phyloP scores from a whole-genome alignment of 306 rosid species.

The Begonia loranthoides region DNA sequence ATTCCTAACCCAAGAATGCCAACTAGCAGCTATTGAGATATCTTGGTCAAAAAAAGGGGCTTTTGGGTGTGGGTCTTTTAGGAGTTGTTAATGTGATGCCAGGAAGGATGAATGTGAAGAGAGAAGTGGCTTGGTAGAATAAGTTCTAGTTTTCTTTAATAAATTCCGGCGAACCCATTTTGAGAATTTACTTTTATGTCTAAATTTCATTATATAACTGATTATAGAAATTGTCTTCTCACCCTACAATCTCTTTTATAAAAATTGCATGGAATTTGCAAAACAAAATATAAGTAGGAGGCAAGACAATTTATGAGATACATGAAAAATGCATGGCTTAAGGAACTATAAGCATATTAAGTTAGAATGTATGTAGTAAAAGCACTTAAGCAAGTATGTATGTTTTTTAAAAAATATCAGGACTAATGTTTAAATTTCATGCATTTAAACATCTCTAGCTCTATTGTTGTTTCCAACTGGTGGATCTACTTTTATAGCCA shows the following conservation, averaged over 20 bases:
- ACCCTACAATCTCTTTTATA: too few relatives aligned
- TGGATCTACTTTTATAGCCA: conserved; percentile 17
- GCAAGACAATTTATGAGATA: too few relatives aligned
- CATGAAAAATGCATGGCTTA: too few relatives aligned
- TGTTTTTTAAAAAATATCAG: too few relatives aligned
- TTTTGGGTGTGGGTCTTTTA: conserved; percentile 4
- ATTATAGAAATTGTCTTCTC: too few relatives aligned
- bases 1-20: too few relatives aligned
- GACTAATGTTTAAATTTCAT: conserved; percentile 57
- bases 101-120: conserved; percentile 27
- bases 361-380: too few relatives aligned
- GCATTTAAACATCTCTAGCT: conserved; percentile 55
- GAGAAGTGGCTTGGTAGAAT: conserved; percentile 33
- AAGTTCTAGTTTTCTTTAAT: conserved; percentile 51
- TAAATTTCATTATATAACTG: too few relatives aligned
- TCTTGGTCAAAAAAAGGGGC: conserved; percentile 21
- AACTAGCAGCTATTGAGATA: conserved; percentile 49
- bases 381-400: too few relatives aligned
- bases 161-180: conserved; percentile 46
- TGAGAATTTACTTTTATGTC: conserved; percentile 42
- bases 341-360: too few relatives aligned
- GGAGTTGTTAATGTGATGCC: conserved; percentile 5
- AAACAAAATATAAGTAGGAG: too few relatives aligned
- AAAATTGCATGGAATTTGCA: too few relatives aligned
- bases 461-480: conserved; percentile 33